Evolutionary conservation across 140 eudicot genomes (phyloP), one percentile per base, ranked within the genome.

Genomic region (Stevia rebaudiana): DNA sequence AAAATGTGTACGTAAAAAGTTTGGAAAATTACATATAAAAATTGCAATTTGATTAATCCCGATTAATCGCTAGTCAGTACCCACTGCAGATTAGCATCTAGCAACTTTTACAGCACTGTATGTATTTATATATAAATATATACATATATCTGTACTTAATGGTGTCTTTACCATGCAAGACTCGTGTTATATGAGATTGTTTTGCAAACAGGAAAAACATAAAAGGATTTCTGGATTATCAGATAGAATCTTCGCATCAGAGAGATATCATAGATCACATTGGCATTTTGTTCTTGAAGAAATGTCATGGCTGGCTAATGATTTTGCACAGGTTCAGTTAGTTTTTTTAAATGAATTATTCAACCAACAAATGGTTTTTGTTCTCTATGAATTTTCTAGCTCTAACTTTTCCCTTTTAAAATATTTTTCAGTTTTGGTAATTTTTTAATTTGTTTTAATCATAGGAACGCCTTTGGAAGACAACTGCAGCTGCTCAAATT

Each of bases 221-320:
- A 85, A 88, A 72, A 83, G 87, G 76, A 88, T 92, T 33, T 86
- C 86, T 16, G 94, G 84, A 76, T 80, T 85, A 70, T 82, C 94
- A 13, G 52, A 50, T 73, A 76, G 73, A 51, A 59, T 59, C 6
- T 37, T 74, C 6, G 65, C 80, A 12, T 39, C 21, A 11, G 83
- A 78, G 55, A 65, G 43, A 56, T 69, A 74, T 50, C 83, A 36
- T 11, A 85, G 71, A 77, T 81, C 95, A 68, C 95, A 92, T 18
- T 85, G 99, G 99, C 83, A 80, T 75, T 85, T 81, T 81, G 95
- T 92, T n/a, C 86, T 92, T 41, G 97, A 88, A 68, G 99, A 92
- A 70, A 92, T 92, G 95, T 71, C 86, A 46, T 92, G 99, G 99
- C 39, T 92, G 70, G 99, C 99, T 42, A 92, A 92, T 81, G 99